Evolutionary conservation across 129 eudicot species (phyloP).

Genomic region (Mikania micrantha): DNA sequence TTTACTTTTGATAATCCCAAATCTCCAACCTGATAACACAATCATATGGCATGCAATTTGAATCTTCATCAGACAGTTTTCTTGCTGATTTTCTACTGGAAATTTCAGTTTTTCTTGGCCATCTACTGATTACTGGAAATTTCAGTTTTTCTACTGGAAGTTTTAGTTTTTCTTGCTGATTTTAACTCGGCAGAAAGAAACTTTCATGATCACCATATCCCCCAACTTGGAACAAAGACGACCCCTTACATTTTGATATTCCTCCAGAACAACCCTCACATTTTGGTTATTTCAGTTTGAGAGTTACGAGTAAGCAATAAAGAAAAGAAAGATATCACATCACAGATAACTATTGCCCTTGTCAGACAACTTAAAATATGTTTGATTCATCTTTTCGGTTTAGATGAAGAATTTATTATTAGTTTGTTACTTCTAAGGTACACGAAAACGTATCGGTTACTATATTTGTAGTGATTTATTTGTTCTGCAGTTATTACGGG

Average conservation of each 20-base stretch:
- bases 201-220: neutral
- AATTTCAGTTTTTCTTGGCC: neutral
- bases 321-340: neutral
- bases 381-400: neutral
- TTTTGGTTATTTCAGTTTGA: neutral
- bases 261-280: neutral
- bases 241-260: neutral
- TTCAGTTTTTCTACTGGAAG: too few relatives aligned
- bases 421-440: neutral
- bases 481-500: neutral
- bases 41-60: neutral
- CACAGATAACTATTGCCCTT: neutral
- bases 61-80: neutral
- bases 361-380: neutral
- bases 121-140: too few relatives aligned
- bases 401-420: neutral
- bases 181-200: neutral
- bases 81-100: neutral
- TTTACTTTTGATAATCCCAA: slow-evolving; percentile 39
- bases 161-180: too few relatives aligned
- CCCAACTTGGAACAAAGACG: neutral
- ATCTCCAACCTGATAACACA: slow-evolving; percentile 39
- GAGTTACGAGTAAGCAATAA: neutral
- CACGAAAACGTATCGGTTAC: neutral
- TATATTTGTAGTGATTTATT: neutral